These are phyloP conservation scores for Chlamydomonas schloesseri DNA, from an alignment of 139 green algal genomes.

Conservation along the genomic window DNA sequence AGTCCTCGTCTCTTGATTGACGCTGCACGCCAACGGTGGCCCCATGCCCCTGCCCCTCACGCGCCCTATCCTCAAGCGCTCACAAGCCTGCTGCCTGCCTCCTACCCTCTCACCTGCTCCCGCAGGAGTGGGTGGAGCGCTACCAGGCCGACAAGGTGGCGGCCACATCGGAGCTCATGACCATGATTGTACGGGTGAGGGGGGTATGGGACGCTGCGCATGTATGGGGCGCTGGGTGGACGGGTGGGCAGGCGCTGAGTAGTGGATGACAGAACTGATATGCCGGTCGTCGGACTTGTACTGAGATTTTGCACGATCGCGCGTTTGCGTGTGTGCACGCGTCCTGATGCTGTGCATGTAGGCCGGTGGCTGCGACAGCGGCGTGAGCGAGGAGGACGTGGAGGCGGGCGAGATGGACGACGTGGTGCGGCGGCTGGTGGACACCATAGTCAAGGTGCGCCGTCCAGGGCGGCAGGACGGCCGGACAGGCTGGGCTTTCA, in stretches of 20 bases:
- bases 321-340: too few relatives aligned
- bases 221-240: background rate
- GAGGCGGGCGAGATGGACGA: constrained; percentile 77
- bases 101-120: too few relatives aligned
- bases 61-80: background rate
- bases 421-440: constrained; percentile 58
- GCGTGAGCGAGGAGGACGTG: constrained; percentile 65
- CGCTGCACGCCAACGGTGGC: background rate
- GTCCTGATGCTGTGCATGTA: too few relatives aligned
- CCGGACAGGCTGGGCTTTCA: too few relatives aligned
- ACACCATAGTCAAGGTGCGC: constrained; percentile 15
- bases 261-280: background rate
- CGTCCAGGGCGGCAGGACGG: too few relatives aligned
- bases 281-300: background rate
- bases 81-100: background rate
- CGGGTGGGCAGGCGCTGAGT: too few relatives aligned
- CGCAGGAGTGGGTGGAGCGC: constrained; percentile 74
- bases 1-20: background rate
- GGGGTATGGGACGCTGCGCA: background rate
- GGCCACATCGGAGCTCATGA: constrained; percentile 75
- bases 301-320: too few relatives aligned
- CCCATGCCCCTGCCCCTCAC: too few relatives aligned
- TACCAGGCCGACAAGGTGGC: constrained; percentile 55
- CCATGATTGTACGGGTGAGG: constrained; percentile 72
- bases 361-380: constrained; percentile 59